Evolutionary conservation across 2,329 filamentous ascomycete species (phyloP), one percentile per base, ranked within the genome.

Genomic region (Colletotrichum eleusines): DNA sequence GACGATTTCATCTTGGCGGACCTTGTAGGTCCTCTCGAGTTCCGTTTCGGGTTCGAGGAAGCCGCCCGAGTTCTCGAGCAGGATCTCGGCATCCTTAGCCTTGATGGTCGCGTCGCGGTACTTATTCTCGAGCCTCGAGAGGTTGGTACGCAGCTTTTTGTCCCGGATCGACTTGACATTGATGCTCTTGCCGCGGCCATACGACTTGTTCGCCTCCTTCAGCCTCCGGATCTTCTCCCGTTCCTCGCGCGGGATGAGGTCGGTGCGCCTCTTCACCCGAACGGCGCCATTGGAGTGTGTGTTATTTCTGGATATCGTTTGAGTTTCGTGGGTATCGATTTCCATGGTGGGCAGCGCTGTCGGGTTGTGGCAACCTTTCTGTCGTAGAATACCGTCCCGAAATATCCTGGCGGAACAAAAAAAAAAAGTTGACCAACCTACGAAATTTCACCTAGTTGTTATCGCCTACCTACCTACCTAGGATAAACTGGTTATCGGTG

Each of bases 81-180:
- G 84, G 68, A 99, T 96, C 82, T 99, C 96, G 28, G 95, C 94
- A 85, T 98, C 95, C 82, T 97, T 97, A 20, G 96, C 94, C 80
- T 93, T 91, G 44, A 97, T 81, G 0, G 92, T 85, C 1, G 95
- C 95, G 76, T 92, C 88, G 77, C 94, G 89, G 82, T 94, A 95
- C 80, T 96, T 96, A 71, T 84, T 84, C 79, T 99, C 96, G 55
- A 98, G 87, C 2, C 86, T 86, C 78, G 90, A 91, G 60, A 99
- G 83, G 74, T 94, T 97, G 16, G 90, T 88, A 59, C 94, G 91
- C 73, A 98, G 83, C 80, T 98, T 99, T 86, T 93, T 97, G 85
- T 98, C 94, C 77, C 91, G 92, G 76, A 97, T 89, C 11, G 84
- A 85, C 77, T 91, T 92, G 55, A 91, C 86, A 69, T 91, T 87